phyloP scores from a whole-genome alignment of 768 basidiomycete genomes.

The Rhodotorula paludigena region DNA sequence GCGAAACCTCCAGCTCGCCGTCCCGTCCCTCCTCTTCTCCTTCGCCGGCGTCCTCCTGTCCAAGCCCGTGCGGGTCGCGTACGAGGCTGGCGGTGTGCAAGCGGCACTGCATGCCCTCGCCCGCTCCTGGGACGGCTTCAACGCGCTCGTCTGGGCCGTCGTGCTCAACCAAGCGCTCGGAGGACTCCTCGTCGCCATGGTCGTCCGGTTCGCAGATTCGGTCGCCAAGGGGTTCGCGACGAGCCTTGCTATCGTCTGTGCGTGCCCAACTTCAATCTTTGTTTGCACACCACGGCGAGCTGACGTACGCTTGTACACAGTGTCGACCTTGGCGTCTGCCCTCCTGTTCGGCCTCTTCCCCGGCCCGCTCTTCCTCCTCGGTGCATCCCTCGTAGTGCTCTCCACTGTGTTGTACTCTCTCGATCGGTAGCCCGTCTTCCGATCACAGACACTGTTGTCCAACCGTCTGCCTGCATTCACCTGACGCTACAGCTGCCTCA shows the following conservation, averaged over 20 bases:
- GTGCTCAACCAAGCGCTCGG: constrained; percentile 41
- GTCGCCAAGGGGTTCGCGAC: constrained; percentile 44
- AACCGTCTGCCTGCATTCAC: no score
- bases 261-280: not conserved
- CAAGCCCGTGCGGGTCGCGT: not conserved
- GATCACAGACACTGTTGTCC: no score
- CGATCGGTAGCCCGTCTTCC: no score
- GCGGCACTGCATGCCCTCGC: not conserved
- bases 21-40: constrained; percentile 40
- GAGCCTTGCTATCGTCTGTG: constrained; percentile 37
- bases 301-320: not conserved
- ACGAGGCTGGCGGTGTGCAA: not conserved
- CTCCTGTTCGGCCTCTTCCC: constrained; percentile 10
- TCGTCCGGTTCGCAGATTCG: constrained; percentile 40
- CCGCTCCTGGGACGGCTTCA: constrained; percentile 24
- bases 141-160: constrained; percentile 35
- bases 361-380: constrained; percentile 10
- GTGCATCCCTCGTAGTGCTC: constrained; percentile 16
- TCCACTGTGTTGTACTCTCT: constrained; percentile 30
- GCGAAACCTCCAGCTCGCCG: constrained; percentile 41
- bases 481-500: no score
- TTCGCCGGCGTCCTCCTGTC: constrained; percentile 26
- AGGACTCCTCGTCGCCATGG: constrained; percentile 42
- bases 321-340: constrained; percentile 20
- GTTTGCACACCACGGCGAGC: no score